These are phyloP conservation scores for Scleroderma citrinum DNA, from an alignment of 768 basidiomycete genomes.

Conservation along the genomic window DNA sequence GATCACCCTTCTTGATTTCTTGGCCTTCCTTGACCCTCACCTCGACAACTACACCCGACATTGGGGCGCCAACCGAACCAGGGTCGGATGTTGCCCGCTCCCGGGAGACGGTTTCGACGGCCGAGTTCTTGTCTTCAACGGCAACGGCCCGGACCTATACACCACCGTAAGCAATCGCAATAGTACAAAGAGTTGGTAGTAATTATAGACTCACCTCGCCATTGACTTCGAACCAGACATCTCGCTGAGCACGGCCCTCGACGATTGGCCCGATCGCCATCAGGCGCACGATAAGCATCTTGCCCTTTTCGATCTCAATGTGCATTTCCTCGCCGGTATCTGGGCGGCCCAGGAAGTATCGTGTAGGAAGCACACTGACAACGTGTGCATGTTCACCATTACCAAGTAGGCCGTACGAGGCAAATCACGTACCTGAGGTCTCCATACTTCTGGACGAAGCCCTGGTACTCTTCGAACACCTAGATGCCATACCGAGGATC, in stretches of 20 bases:
- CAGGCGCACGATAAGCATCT: slow-evolving; percentile 92
- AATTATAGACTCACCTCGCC: slow-evolving; percentile 60
- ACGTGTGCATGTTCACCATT: slow-evolving; percentile 11
- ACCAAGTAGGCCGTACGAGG: slow-evolving; percentile 1
- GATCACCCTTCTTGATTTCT: slow-evolving; percentile 97
- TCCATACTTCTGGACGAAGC: slow-evolving; percentile 93
- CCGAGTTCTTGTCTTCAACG: slow-evolving; percentile 95
- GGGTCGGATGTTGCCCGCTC: slow-evolving; percentile 94
- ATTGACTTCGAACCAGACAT: slow-evolving; percentile 98
- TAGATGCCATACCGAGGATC: slow-evolving; percentile 25
- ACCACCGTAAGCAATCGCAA: slow-evolving; percentile 6
- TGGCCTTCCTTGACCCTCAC: slow-evolving; percentile 97
- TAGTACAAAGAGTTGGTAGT: background rate
- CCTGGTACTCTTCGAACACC: slow-evolving; percentile 97
- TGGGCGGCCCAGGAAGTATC: slow-evolving; percentile 94
- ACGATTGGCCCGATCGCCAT: slow-evolving; percentile 95
- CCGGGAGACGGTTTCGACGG: slow-evolving; percentile 89
- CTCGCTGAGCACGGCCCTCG: slow-evolving; percentile 85
- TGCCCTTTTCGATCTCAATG: slow-evolving; percentile 93
- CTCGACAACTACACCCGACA: slow-evolving; percentile 98
- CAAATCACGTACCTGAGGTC: slow-evolving; percentile 68
- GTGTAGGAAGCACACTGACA: slow-evolving; percentile 86
- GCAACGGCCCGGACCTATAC: slow-evolving; percentile 85
- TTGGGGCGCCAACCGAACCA: slow-evolving; percentile 94
- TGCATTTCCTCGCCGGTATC: slow-evolving; percentile 93